phyloP scores from a whole-genome alignment of 257 asterid species.

The Nicotiana benthamiana region DNA sequence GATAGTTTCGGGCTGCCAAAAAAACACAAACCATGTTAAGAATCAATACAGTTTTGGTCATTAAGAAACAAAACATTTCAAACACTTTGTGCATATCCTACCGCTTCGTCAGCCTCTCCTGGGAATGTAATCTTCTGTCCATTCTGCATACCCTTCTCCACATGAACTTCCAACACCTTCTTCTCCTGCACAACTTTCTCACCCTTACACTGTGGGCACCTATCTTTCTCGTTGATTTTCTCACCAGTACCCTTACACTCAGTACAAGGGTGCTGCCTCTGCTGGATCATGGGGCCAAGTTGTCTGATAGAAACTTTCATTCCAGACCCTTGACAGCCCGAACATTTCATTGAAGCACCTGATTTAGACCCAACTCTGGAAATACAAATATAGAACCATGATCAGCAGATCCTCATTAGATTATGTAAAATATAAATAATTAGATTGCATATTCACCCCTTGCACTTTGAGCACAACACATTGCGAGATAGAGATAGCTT shows the following conservation, averaged over 20 bases:
- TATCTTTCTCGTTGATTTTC: slow-evolving; percentile 12
- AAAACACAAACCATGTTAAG: background rate
- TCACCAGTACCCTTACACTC: slow-evolving; percentile 20
- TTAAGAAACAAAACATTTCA: background rate
- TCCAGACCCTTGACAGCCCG: slow-evolving; percentile 20
- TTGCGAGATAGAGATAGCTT: slow-evolving; percentile 21
- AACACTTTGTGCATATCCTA: background rate
- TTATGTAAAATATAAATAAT: background rate
- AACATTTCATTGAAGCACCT: slow-evolving; percentile 19
- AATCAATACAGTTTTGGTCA: background rate
- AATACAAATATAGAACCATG: background rate
- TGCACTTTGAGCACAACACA: slow-evolving; percentile 21
- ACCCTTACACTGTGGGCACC: slow-evolving; percentile 24
- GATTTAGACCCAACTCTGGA: slow-evolving; percentile 20
- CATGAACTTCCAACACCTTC: slow-evolving; percentile 21
- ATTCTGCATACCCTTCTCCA: slow-evolving; percentile 23
- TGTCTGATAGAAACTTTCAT: slow-evolving; percentile 22
- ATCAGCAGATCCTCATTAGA: background rate
- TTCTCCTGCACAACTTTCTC: slow-evolving; percentile 19
- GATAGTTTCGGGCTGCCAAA: slow-evolving; percentile 15
- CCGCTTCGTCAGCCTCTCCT: slow-evolving; percentile 22
- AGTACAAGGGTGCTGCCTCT: slow-evolving; percentile 19
- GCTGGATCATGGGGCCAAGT: slow-evolving; percentile 22
- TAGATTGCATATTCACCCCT: slow-evolving; percentile 16
- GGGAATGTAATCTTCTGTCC: slow-evolving; percentile 21